These are phyloP conservation scores for Trichoderma gracile DNA, from an alignment of 2,329 filamentous ascomycete genomes.

Conservation along the genomic window DNA sequence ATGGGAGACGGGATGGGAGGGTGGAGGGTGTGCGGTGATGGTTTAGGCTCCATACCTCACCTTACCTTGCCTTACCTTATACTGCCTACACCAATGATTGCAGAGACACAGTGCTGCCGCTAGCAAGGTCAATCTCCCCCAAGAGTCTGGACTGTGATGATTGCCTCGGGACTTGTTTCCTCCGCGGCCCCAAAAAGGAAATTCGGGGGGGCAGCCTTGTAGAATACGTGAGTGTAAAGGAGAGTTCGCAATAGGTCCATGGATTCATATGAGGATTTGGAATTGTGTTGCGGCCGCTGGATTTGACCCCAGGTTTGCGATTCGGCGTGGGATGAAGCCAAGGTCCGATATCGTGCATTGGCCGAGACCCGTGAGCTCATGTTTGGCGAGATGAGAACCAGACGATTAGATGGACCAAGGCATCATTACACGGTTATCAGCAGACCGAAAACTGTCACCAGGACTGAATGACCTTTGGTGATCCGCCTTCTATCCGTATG, in stretches of 20 bases:
- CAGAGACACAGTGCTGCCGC: neutral
- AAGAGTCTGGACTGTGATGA: too few species aligned
- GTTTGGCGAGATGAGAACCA: too few species aligned
- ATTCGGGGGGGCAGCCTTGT: neutral
- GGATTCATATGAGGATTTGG: neutral
- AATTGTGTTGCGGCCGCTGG: conserved; percentile 1
- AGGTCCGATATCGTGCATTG: conserved; percentile 6
- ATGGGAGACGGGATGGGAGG: neutral
- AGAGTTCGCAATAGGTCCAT: neutral
- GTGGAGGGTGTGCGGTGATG: neutral
- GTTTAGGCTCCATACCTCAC: neutral
- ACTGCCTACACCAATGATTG: too few species aligned
- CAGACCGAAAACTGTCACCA: neutral
- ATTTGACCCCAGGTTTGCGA: neutral
- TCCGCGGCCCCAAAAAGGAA: conserved; percentile 5
- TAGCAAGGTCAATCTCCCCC: neutral
- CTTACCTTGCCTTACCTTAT: too few species aligned
- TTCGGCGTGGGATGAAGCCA: neutral
- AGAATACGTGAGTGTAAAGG: neutral
- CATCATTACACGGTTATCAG: neutral
- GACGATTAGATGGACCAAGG: too few species aligned
- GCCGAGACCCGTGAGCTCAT: neutral
- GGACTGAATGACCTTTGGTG: too few species aligned
- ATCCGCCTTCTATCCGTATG: neutral
- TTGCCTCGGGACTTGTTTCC: conserved; percentile 6